Base-by-base conservation (phyloP, 768 basidiomycete genomes). In the Hericium alpestre region DNA sequence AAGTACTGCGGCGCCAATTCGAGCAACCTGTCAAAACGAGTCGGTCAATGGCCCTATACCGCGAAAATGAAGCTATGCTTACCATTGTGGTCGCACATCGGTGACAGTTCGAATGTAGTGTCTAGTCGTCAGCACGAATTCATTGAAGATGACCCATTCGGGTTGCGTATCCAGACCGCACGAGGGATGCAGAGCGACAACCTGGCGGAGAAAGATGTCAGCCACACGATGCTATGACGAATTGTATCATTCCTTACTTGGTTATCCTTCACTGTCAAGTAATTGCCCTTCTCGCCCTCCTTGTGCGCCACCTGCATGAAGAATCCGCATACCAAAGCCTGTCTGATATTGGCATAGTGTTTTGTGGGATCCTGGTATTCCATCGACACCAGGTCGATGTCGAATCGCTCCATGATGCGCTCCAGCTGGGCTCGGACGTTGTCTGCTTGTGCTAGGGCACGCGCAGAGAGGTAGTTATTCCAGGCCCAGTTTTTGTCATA, bases 261-360 rank as follows among this genome's bases (percentile, higher is more conserved):
- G 63, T 94, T 89, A 69, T 99, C 95, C 73, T 97, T 98, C 58
- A 96, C 84, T 0, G 94, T 99, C 60, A 86, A 59, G 67, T 99
- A 98, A 55, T 78, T 80, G 2, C 85, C 82, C 70, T 91, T 93
- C 67, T 92, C 90, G 3, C 91, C 90, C 67, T 94, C 93, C 69
- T 90, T 90, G 70, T 96, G 93, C 7, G 94, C 96, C 12, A 92
- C 83, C 67, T 97, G 95, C 95, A 96, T 97, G 73, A 97, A 99
- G 78, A 90, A 99, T 1, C 94, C 96, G 63, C 86, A 88, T 4
- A 90, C 87, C 20, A 98, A 76, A 0, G 87, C 87, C 70, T 85
- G 84, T 25, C 92, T 81, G 56, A 98, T 84, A 62, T 85, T 86
- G 54, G 73, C 60, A 69, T 81, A 87, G 61, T 87, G 79, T 66